These are phyloP conservation scores for Kitagawia praeruptora DNA, from an alignment of 129 eudicot species.

Conservation along the genomic window DNA sequence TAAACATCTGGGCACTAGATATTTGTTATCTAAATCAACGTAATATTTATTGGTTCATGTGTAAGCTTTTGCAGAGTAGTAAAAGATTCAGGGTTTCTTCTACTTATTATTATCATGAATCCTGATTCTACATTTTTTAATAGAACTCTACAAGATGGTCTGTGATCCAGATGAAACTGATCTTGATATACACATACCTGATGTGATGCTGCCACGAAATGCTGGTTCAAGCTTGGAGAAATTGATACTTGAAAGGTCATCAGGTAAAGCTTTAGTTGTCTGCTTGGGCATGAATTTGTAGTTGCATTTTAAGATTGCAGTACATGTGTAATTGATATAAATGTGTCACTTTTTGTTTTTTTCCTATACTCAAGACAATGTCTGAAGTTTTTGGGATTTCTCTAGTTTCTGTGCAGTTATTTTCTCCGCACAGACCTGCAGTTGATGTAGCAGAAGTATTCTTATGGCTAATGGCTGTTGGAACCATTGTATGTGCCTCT, in stretches of 20 bases:
- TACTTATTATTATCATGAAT: slow-evolving; percentile 4
- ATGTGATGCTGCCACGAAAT: slow-evolving; percentile 80
- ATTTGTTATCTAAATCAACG: not conserved
- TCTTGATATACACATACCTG: slow-evolving; percentile 76
- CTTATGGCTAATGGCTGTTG: slow-evolving; percentile 84
- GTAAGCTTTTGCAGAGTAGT: not conserved
- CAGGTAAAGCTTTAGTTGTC: slow-evolving; percentile 34
- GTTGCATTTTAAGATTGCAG: not conserved
- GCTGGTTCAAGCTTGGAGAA: slow-evolving; percentile 72
- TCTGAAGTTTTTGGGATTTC: slow-evolving; percentile 19
- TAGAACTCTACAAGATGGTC: slow-evolving; percentile 91
- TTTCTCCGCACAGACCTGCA: slow-evolving; percentile 69
- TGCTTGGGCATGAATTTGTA: not conserved
- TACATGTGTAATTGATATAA: not conserved
- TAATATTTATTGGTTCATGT: not conserved
- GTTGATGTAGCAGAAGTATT: slow-evolving; percentile 88
- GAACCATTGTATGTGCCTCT: slow-evolving; percentile 74
- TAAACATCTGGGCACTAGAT: not conserved
- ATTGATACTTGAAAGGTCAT: slow-evolving; percentile 50
- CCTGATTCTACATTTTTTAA: slow-evolving; percentile 3
- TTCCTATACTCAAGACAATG: not conserved
- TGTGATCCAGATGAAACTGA: slow-evolving; percentile 89
- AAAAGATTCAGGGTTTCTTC: slow-evolving; percentile 2
- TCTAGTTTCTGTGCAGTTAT: slow-evolving; percentile 77
- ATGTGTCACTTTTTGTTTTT: not conserved